These are phyloP conservation scores for Scortechinia acanthostroma DNA, from an alignment of 2,329 filamentous ascomycete species.

Conservation along the genomic window DNA sequence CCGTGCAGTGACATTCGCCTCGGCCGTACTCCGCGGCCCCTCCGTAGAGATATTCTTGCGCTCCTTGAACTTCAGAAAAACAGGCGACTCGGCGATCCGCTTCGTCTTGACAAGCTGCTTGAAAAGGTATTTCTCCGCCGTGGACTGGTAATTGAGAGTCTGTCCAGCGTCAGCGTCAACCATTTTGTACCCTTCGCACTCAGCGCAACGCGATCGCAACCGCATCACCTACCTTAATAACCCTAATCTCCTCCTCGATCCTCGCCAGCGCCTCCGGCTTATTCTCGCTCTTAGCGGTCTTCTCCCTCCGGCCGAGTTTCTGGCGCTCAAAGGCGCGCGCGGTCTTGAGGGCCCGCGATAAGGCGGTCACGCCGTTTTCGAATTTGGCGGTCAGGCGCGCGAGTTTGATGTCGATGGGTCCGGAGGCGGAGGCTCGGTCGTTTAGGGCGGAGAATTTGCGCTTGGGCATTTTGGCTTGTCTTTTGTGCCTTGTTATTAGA, in stretches of 20 bases:
- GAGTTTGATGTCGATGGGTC: conserved; percentile 16
- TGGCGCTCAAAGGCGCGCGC: conserved; percentile 56
- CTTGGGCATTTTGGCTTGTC: conserved; percentile 24
- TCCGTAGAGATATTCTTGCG: conserved; percentile 24
- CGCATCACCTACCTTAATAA: conserved; percentile 30
- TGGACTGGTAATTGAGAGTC: conserved; percentile 36
- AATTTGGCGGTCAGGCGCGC: conserved; percentile 33
- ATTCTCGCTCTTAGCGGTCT: conserved; percentile 5
- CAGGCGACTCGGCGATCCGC: conserved; percentile 38
- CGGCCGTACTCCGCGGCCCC: conserved; percentile 29
- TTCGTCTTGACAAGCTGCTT: conserved; percentile 50
- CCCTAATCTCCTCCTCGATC: conserved; percentile 23
- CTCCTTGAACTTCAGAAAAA: conserved; percentile 29
- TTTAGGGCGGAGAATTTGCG: conserved; percentile 24
- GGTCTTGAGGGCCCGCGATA: conserved; percentile 44
- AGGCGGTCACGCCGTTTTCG: conserved; percentile 34
- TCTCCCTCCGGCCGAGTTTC: conserved; percentile 40
- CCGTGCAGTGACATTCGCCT: conserved; percentile 48
- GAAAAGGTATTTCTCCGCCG: conserved; percentile 43
- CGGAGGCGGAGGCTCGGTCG: conserved; percentile 15
- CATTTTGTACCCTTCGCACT: too few relatives aligned
- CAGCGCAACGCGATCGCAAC: conserved; percentile 37
- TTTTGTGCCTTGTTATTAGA: too few relatives aligned
- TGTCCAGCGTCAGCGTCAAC: conserved; percentile 13
- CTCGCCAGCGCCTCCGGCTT: conserved; percentile 18